Evolutionary conservation across 768 basidiomycete genomes (phyloP).

Genomic region (Phanerochaete sordida): DNA sequence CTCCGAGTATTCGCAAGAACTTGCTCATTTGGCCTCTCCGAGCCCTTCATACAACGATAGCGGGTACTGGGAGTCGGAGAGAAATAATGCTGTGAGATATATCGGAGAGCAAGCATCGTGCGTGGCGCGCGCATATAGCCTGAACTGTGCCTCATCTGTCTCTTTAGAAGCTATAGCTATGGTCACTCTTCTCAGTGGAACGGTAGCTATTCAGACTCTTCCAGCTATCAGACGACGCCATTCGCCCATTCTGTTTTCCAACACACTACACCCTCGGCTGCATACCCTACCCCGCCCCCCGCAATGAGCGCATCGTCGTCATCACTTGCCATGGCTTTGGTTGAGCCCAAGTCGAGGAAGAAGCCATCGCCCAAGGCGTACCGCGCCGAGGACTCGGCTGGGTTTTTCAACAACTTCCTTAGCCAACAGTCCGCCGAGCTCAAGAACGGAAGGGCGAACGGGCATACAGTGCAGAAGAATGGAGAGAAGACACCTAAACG

Average conservation of each 20-base stretch:
- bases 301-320: constrained; percentile 64
- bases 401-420: constrained; percentile 68
- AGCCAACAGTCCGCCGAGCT: constrained; percentile 48
- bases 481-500: constrained; percentile 3
- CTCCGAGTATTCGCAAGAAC: constrained; percentile 63
- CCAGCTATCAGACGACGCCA: constrained; percentile 49
- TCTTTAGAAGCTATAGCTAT: constrained; percentile 21
- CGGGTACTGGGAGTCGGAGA: constrained; percentile 61
- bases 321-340: constrained; percentile 73
- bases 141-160: background rate
- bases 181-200: constrained; percentile 38
- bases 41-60: constrained; percentile 41
- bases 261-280: constrained; percentile 51
- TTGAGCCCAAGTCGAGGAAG: constrained; percentile 32
- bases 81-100: constrained; percentile 59
- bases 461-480: background rate
- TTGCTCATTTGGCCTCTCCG: constrained; percentile 51
- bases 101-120: constrained; percentile 44
- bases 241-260: constrained; percentile 69
- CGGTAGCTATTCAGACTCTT: constrained; percentile 36
- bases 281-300: constrained; percentile 70
- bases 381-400: constrained; percentile 53
- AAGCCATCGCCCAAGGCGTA: constrained; percentile 31
- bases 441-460: constrained; percentile 20
- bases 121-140: constrained; percentile 5